Evolutionary conservation across 1,139 yeast species (phyloP), one percentile per base, ranked within the genome.

Genomic region (Hansenula anomala): DNA sequence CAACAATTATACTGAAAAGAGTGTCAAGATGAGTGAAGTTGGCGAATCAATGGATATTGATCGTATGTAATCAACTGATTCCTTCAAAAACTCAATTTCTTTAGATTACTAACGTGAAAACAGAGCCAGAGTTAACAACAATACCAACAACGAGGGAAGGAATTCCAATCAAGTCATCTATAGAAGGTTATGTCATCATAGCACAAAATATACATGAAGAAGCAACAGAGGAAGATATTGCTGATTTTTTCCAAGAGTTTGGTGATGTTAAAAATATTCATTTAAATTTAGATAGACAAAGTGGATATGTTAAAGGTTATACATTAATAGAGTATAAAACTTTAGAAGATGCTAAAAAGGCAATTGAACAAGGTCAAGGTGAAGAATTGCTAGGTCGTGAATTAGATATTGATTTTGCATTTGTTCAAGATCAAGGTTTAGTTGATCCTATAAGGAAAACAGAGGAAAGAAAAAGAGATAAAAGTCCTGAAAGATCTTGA

Each of bases 171-270:
- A 30, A 27, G 14, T 32, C 34, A 52, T 66, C 69, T 3, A 44
- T 69, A 2, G 74, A 68, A 47, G 76, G 75, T 18, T 70, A 69
- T 61, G 61, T 69, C 9, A 34, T 71, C 3, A 52, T 69, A 9
- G 68, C 60, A 8, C 55, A 64, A 0, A 67, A 67, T 33, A 42
- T 71, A 14, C 73, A 71, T 40, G 72, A 69, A 30, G 76, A 71
- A 46, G 66, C 69, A 4, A 52, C 67, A 10, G 76, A 71, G 39
- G 75, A 70, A 37, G 72, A 68, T 33, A 47, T 70, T 7, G 47
- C 49, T 9, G 75, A 71, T 40, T 52, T 55, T 24, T 69, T 69
- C 45, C 58, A 65, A 28, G 75, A 70, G 26, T 67, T 49, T 41
- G 73, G 73, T 2, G 50, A 49, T 11, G 61, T 71, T 5, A 55